Evolutionary conservation across 345 rosid genomes (phyloP), one percentile per base, ranked within the genome.

Genomic region (Pseudoturritis turrita): DNA sequence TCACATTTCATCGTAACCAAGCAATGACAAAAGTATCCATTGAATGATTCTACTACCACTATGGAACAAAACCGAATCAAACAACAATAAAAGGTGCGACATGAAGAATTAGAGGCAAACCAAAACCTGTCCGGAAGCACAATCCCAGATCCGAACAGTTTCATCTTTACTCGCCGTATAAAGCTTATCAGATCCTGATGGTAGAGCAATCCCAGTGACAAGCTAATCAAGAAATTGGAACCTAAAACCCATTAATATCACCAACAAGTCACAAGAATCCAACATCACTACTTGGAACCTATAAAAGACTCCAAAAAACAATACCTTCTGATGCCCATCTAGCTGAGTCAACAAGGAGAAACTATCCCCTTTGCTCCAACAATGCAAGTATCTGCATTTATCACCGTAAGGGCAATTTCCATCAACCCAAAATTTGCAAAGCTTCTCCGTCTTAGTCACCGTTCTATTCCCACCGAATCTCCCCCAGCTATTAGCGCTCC

Each of bases 281-380:
- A 33, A 18, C 26, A 50, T 37, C 33, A 26, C 12, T 9, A 26
- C 12, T 9, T 8, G 2, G 8, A 37, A 7, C 61, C 1, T 17
- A 22, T 12, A 19, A 17, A 19, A 21, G 17, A 3, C 0, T 2
- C 19, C 11, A 5, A 35, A 25, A 6, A 3, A 13, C 33, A 68
- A 33, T 2, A 95, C 99, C 89, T 86, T 83, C 33, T 86, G 85
- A 77, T 92, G 99, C 3, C 97, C 98, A 35, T 96, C 99, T 18
- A 96, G 96, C 68, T 86, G 89, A 25, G 89, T 90, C 84, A 92
- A 60, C 78, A 88, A 75, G 1, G 85, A 69, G 72, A 96, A 90
- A 19, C 82, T 53, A 17, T 88, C 91, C 6, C 99, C 99, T 59
- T 78, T 54, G 66, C 83, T 87, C 99, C 99, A 92, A 4, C 85